phyloP scores from a whole-genome alignment of 2,329 filamentous ascomycete genomes.

The Endothia cerciana region DNA sequence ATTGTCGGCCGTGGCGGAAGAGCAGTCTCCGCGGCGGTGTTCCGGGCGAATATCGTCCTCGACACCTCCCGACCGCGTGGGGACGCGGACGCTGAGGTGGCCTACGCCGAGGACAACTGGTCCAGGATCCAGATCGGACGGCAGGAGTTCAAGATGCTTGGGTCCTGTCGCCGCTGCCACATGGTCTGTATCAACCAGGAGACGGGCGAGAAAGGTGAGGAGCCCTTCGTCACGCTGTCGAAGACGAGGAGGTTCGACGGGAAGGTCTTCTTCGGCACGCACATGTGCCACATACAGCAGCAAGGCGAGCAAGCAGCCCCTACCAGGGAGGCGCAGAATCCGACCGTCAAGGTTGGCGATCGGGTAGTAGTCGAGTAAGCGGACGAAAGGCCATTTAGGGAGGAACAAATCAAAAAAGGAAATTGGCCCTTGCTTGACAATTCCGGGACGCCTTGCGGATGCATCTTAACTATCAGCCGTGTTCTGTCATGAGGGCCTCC shows the following conservation, averaged over 20 bases:
- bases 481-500: neutral
- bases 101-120: slow-evolving; percentile 87
- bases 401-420: neutral
- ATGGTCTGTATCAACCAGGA: slow-evolving; percentile 95
- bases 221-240: slow-evolving; percentile 85
- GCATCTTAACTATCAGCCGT: neutral
- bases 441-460: slow-evolving; percentile 2
- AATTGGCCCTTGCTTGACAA: neutral
- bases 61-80: slow-evolving; percentile 38
- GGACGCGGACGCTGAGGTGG: slow-evolving; percentile 37
- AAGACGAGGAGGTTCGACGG: slow-evolving; percentile 84
- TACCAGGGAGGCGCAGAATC: slow-evolving; percentile 40
- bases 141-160: slow-evolving; percentile 71
- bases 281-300: slow-evolving; percentile 60
- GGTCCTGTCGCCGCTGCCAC: slow-evolving; percentile 85
- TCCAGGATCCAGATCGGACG: slow-evolving; percentile 65
- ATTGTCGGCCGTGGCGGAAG: slow-evolving; percentile 68
- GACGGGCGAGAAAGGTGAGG: slow-evolving; percentile 75
- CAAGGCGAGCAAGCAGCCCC: neutral
- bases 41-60: slow-evolving; percentile 87
- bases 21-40: slow-evolving; percentile 72
- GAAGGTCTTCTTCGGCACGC: slow-evolving; percentile 87
- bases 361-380: slow-evolving; percentile 36
- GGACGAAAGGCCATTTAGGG: neutral
- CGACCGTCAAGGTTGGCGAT: slow-evolving; percentile 57